Conservation (phyloP, 176 grass and related monocot genomes). For the Panicum miliaceum region DNA sequence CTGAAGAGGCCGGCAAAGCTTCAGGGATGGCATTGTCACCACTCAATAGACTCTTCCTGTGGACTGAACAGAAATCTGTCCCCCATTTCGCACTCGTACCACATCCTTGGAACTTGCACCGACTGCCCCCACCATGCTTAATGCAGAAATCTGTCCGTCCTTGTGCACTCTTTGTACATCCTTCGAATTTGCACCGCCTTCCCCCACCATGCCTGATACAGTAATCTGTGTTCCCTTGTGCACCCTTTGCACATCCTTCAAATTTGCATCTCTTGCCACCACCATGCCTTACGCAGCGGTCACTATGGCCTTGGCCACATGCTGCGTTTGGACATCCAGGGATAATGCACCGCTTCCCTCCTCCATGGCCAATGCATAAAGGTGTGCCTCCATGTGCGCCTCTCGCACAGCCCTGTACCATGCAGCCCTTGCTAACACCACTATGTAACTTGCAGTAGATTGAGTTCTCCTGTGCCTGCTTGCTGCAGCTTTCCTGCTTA, state of each 20-base stretch:
- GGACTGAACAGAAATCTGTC: slow-evolving; percentile 46
- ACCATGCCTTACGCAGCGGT: slow-evolving; percentile 55
- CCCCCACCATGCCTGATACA: slow-evolving; percentile 61
- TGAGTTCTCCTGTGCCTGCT: slow-evolving; percentile 38
- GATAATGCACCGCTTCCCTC: slow-evolving; percentile 52
- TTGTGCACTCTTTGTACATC: slow-evolving; percentile 59
- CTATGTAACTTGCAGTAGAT: slow-evolving; percentile 52
- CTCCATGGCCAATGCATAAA: slow-evolving; percentile 61
- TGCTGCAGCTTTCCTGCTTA: slow-evolving; percentile 51
- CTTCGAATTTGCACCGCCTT: slow-evolving; percentile 56
- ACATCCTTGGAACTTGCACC: slow-evolving; percentile 53
- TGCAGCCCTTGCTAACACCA: slow-evolving; percentile 45
- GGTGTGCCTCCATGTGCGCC: slow-evolving; percentile 58
- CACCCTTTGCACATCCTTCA: slow-evolving; percentile 55
- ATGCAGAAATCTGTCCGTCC: slow-evolving; percentile 56
- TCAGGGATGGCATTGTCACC: slow-evolving; percentile 33
- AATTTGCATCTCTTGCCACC: slow-evolving; percentile 57
- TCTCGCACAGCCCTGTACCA: slow-evolving; percentile 47
- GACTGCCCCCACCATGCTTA: slow-evolving; percentile 53
- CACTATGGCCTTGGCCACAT: slow-evolving; percentile 50
- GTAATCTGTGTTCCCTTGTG: slow-evolving; percentile 55
- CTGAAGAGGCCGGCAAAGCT: slow-evolving; percentile 18
- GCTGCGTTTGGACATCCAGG: slow-evolving; percentile 57
- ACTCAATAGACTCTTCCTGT: slow-evolving; percentile 34
- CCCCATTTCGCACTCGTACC: slow-evolving; percentile 49